Evolutionary conservation across 371 early-diverging fungal genomes (phyloP).

Genomic region (Rhizopus sp.): DNA sequence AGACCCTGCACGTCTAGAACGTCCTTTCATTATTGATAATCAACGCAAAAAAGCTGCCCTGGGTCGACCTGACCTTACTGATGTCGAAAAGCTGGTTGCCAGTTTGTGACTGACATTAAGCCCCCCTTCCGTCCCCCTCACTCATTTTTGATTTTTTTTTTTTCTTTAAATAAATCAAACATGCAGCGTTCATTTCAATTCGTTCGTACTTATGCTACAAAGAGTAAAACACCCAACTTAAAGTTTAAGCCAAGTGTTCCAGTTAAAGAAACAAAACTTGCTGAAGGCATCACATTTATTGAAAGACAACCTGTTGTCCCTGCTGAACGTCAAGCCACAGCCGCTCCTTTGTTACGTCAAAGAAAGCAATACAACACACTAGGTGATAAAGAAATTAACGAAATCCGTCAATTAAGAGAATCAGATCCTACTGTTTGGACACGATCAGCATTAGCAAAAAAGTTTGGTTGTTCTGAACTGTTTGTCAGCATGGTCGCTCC

Average conservation of each 20-base stretch:
- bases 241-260: conserved; percentile 42
- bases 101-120: neutral
- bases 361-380: conserved; percentile 20
- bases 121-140: neutral
- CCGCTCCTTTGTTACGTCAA: conserved; percentile 33
- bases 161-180: neutral
- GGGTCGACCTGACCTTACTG: conserved; percentile 45
- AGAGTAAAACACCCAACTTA: conserved; percentile 47
- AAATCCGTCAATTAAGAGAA: conserved; percentile 46
- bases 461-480: conserved; percentile 48
- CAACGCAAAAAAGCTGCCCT: conserved; percentile 42
- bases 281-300: conserved; percentile 43
- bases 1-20: conserved; percentile 43
- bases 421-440: conserved; percentile 52
- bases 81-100: conserved; percentile 30
- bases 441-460: conserved; percentile 45
- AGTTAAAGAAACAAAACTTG: conserved; percentile 28
- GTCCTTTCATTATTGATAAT: conserved; percentile 54
- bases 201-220: conserved; percentile 46
- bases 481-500: conserved; percentile 47
- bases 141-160: conserved; percentile 4
- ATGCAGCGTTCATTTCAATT: neutral
- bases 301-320: conserved; percentile 39
- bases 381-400: conserved; percentile 33
- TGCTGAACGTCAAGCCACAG: conserved; percentile 25